Percentiles rank a stretch among this genome's conserved stretches.
These are phyloP conservation scores for Biscogniauxia marginata DNA, from an alignment of 2,329 filamentous ascomycete species.

Conservation along the genomic window DNA sequence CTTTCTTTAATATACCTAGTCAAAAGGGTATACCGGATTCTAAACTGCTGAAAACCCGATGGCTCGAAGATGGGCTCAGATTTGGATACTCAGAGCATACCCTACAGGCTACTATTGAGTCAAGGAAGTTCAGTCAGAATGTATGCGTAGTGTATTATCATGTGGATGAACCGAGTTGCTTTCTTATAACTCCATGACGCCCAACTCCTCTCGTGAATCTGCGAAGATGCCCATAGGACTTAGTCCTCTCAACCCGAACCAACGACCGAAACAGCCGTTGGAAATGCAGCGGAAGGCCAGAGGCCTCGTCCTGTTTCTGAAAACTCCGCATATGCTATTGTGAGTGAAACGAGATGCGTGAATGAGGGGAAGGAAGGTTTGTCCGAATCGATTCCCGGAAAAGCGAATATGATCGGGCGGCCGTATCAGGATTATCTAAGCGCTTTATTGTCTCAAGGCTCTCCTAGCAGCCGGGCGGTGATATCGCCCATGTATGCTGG, in stretches of 20 bases:
- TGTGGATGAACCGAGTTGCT: neutral
- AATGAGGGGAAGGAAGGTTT: neutral
- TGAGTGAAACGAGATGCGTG: neutral
- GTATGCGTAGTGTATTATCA: no score
- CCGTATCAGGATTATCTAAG: neutral
- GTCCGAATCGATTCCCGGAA: neutral
- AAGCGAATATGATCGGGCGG: neutral
- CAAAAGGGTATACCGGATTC: no score
- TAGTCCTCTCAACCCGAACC: neutral
- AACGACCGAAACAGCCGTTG: neutral
- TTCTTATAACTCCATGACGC: neutral
- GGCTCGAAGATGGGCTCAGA: no score
- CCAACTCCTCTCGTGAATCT: neutral
- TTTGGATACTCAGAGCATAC: no score
- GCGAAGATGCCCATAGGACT: neutral
- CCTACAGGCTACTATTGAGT: no score
- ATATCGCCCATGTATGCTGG: conserved; percentile 90
- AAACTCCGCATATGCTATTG: conserved; percentile 4
- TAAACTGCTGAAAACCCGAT: no score
- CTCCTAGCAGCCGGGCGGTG: conserved; percentile 79
- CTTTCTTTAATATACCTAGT: no score
- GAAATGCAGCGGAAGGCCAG: neutral
- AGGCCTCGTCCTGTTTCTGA: neutral
- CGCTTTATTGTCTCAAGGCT: conserved; percentile 40
- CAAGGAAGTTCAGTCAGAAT: no score